These are phyloP conservation scores for Tetradesmus lagerheimii DNA, from an alignment of 139 green algal genomes.

Conservation along the genomic window DNA sequence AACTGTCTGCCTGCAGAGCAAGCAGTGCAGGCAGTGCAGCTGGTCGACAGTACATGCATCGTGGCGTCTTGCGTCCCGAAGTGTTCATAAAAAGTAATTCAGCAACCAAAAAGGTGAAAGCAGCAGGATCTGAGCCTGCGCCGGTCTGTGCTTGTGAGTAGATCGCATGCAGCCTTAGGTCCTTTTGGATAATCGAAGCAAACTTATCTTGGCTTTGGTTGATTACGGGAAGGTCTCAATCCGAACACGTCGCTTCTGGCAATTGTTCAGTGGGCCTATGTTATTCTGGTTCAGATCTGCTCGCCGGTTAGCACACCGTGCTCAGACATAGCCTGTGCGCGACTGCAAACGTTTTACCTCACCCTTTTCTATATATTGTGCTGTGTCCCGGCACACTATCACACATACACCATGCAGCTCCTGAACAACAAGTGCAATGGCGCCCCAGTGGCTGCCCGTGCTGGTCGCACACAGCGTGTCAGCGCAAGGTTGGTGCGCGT, in stretches of 20 bases:
- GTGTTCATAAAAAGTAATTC: neutral
- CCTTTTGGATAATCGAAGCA: neutral
- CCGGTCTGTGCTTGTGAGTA: neutral
- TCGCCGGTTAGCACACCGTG: neutral
- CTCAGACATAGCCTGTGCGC: neutral
- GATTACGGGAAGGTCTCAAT: neutral
- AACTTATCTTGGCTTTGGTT: neutral
- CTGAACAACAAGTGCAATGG: slow-evolving; percentile 35
- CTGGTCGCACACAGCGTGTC: slow-evolving; percentile 15
- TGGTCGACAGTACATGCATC: neutral
- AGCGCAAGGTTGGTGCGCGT: slow-evolving; percentile 2
- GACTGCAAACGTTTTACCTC: neutral
- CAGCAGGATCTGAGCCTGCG: neutral
- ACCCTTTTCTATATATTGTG: neutral
- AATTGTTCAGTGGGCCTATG: neutral
- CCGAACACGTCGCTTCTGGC: neutral
- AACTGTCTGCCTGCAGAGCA: neutral
- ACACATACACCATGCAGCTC: slow-evolving; percentile 42
- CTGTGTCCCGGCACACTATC: neutral
- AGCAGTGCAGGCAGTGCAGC: neutral
- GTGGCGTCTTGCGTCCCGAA: neutral
- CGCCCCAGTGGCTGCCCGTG: neutral
- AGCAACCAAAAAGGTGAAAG: neutral
- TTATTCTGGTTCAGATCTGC: slow-evolving; percentile 4
- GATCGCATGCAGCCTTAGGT: neutral